Percentiles rank a stretch among this genome's conserved stretches.
These are phyloP conservation scores for Suhomyces bribrorum DNA, from an alignment of 1,139 yeast species.

Conservation along the genomic window DNA sequence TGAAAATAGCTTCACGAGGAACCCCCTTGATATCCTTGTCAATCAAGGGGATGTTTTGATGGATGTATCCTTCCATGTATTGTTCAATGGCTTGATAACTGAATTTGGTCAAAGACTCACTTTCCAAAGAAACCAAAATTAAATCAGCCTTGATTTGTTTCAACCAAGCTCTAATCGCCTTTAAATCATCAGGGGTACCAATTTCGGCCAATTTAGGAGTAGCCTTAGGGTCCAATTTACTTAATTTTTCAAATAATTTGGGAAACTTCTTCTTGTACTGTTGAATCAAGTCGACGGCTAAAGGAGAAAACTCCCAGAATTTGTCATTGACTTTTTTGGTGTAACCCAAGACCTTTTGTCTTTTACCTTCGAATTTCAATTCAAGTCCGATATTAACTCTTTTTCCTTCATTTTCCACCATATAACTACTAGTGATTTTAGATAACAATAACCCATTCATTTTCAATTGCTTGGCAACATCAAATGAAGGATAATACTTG, in stretches of 20 bases:
- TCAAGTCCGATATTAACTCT: conserved; percentile 81
- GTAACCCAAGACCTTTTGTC: conserved; percentile 86
- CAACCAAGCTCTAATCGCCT: conserved; percentile 57
- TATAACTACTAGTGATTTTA: conserved; percentile 70
- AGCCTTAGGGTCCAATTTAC: conserved; percentile 21
- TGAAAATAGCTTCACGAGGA: conserved; percentile 80
- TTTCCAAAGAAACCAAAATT: conserved; percentile 68
- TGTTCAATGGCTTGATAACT: conserved; percentile 71
- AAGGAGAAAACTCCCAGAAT: conserved; percentile 83
- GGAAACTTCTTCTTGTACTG: conserved; percentile 68
- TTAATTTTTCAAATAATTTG: conserved; percentile 51
- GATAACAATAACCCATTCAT: conserved; percentile 70
- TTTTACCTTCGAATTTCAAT: conserved; percentile 76
- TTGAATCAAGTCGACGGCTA: conserved; percentile 67
- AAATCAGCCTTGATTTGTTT: conserved; percentile 56
- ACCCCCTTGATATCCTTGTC: conserved; percentile 72
- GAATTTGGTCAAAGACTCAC: conserved; percentile 73
- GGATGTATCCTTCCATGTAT: conserved; percentile 51
- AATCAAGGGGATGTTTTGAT: conserved; percentile 42
- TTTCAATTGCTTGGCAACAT: conserved; percentile 59
- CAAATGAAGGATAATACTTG: conserved; percentile 66
- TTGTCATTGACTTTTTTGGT: conserved; percentile 56
- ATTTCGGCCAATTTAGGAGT: conserved; percentile 32
- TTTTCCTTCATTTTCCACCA: conserved; percentile 53
- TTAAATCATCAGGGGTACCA: conserved; percentile 33